Percentiles rank a stretch among this genome's conserved stretches.
phyloP scores from a whole-genome alignment of 352 stramenopile species.

The Globisporangium sylvaticum region DNA sequence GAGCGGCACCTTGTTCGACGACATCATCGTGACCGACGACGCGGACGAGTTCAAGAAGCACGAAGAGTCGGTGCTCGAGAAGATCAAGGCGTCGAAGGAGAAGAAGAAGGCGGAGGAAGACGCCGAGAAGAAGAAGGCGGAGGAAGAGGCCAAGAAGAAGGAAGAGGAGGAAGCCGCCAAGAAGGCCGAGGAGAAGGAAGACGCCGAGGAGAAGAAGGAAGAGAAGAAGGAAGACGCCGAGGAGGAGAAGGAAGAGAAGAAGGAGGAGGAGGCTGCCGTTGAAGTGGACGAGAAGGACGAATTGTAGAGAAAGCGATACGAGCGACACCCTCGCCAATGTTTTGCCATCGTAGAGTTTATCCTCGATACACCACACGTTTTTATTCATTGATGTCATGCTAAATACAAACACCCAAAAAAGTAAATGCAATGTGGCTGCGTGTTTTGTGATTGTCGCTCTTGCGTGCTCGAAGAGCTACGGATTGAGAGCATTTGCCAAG shows the following conservation, averaged over 20 bases:
- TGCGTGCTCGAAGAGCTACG: background rate
- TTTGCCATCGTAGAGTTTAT: slow-evolving; percentile 15
- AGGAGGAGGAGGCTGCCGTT: background rate
- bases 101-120: slow-evolving; percentile 82
- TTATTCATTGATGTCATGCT: slow-evolving; percentile 4
- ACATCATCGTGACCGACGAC: slow-evolving; percentile 98
- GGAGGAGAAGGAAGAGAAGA: slow-evolving; percentile 13
- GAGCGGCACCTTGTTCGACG: slow-evolving; percentile 98
- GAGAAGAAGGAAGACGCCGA: slow-evolving; percentile 6
- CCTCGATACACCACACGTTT: slow-evolving; percentile 3
- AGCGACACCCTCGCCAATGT: slow-evolving; percentile 1
- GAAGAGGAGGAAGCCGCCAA: slow-evolving; percentile 65
- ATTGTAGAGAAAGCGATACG: slow-evolving; percentile 28
- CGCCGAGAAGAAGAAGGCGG: slow-evolving; percentile 57
- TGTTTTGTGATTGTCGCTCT: background rate
- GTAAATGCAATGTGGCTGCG: background rate
- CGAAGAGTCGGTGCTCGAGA: slow-evolving; percentile 94
- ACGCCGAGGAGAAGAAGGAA: slow-evolving; percentile 24
- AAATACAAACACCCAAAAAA: background rate
- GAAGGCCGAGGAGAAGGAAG: slow-evolving; percentile 43
- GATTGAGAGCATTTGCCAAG: background rate
- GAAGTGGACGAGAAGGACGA: slow-evolving; percentile 43
- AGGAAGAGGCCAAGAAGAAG: slow-evolving; percentile 75
- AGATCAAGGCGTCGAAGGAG: slow-evolving; percentile 72
- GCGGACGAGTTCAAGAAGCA: slow-evolving; percentile 94